Base-by-base conservation (phyloP, 371 early-diverging fungal species). In the Coemansia sp. region DNA sequence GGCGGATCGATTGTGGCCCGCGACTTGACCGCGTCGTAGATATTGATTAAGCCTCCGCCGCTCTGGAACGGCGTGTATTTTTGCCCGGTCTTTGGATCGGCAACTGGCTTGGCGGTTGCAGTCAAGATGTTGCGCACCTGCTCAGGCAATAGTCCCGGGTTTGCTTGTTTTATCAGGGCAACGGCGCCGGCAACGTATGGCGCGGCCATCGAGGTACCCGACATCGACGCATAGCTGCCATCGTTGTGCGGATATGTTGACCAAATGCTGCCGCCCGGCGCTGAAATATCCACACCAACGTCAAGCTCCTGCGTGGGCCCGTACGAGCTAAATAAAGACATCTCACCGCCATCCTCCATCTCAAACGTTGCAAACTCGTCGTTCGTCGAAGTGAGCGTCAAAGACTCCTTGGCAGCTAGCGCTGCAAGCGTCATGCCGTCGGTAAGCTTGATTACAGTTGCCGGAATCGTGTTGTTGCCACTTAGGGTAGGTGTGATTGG, bases 11-110 rank as follows among this genome's bases (percentile, higher is more conserved):
- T 74, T 1, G 68, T 30, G 0, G 83, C 80, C n/a, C 78, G 79
- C 4, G 87, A 55, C 7, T 40, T 55, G 57, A 89, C 49, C 0
- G 92, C 85, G 49, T 80, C 64, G 60, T 80, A 79, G 20, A 82
- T 78, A 75, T 91, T 81, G 52, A 93, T 72, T 2, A 91, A 66
- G 12, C 93, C 93, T 47, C 85, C 82, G 11, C 93, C 93, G 69
- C 91, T 63, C 34, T 16, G 34, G 16, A 60, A 60, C 10, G 66
- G 66, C 14, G 62, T 60, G n/a, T 55, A 26, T 12, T 30, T 34
- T n/a, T 26, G 59, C 2, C 51, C 57, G 0, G 72, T 67, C 7
- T n/a, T 26, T 1, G 20, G 12, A 33, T 67, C 61, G 6, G 3
- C 12, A 3, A 67, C 40, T 0, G 66, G 64, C 35, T 51, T 59